These are phyloP conservation scores for Leccinellum rugosiceps DNA, from an alignment of 768 basidiomycete genomes.

Conservation along the genomic window DNA sequence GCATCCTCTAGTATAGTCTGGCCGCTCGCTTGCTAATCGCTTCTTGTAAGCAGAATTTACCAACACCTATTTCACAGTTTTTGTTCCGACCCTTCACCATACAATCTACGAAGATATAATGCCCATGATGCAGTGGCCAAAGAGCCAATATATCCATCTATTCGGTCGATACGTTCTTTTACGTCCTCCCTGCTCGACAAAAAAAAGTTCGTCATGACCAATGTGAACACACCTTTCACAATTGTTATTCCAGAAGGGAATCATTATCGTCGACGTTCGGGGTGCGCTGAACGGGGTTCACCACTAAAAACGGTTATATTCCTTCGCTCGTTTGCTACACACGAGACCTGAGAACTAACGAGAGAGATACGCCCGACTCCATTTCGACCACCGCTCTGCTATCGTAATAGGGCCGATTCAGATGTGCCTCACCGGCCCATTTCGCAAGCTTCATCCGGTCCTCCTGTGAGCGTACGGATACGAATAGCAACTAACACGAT, in stretches of 20 bases:
- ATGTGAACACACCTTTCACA: conserved; percentile 5
- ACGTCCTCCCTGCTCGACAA: conserved; percentile 1
- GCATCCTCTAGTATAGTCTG: not conserved
- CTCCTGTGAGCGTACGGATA: not conserved
- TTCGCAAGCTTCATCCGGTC: not conserved
- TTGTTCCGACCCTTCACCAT: conserved; percentile 3
- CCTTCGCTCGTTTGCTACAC: not conserved
- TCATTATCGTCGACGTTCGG: not conserved
- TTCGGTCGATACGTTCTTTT: conserved; percentile 5
- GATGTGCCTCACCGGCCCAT: not conserved
- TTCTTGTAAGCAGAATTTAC: conserved; percentile 17
- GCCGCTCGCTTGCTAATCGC: not conserved
- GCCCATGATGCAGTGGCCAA: conserved; percentile 1
- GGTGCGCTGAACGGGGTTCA: not conserved
- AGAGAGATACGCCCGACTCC: not conserved
- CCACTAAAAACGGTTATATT: conserved; percentile 4
- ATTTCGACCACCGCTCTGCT: not conserved
- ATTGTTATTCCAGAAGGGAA: not conserved
- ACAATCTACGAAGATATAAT: conserved; percentile 17
- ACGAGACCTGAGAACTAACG: not conserved
- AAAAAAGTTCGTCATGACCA: conserved; percentile 4
- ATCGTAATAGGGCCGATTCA: not conserved
- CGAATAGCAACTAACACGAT: not conserved
- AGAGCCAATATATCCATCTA: conserved; percentile 8
- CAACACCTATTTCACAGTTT: conserved; percentile 1